Evolutionary conservation across 2,329 filamentous ascomycete genomes (phyloP).

Genomic region (Fusarium sp.): DNA sequence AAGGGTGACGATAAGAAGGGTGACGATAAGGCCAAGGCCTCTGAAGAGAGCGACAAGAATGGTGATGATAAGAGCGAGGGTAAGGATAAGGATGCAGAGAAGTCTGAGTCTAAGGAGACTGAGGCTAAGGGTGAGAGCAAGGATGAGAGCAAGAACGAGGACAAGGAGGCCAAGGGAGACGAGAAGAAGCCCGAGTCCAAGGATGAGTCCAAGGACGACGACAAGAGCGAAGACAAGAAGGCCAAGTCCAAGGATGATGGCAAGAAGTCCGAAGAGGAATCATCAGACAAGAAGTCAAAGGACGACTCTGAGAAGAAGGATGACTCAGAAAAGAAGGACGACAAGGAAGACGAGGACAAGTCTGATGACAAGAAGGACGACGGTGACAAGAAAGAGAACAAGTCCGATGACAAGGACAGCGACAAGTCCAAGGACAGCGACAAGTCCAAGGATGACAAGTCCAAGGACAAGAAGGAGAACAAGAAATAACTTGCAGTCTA

Average conservation of each 20-base stretch:
- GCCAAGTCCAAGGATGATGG: constrained; percentile 30
- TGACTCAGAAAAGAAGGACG: constrained; percentile 36
- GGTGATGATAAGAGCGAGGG: constrained; percentile 43
- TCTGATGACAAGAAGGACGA: background rate
- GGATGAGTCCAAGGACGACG: constrained; percentile 38
- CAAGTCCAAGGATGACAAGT: constrained; percentile 17
- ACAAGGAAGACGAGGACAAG: background rate
- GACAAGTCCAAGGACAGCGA: constrained; percentile 9
- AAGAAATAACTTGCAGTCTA: constrained; percentile 21
- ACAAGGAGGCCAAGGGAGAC: constrained; percentile 33
- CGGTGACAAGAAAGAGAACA: constrained; percentile 1
- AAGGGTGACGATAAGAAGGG: constrained; percentile 39
- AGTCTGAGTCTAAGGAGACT: background rate
- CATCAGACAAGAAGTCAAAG: constrained; percentile 26
- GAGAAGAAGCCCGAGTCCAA: constrained; percentile 1
- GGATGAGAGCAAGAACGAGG: constrained; percentile 23
- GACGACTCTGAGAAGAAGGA: constrained; percentile 31
- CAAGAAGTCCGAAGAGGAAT: constrained; percentile 31
- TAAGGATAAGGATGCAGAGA: constrained; percentile 11
- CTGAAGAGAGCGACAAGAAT: constrained; percentile 42
- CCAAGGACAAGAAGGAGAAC: constrained; percentile 24
- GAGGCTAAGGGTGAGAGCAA: background rate
- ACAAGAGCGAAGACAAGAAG: constrained; percentile 35
- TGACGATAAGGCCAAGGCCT: constrained; percentile 39
- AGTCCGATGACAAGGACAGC: constrained; percentile 23